phyloP scores from a whole-genome alignment of 495 filamentous ascomycete genomes.

The Lophiostoma macrostomum region DNA sequence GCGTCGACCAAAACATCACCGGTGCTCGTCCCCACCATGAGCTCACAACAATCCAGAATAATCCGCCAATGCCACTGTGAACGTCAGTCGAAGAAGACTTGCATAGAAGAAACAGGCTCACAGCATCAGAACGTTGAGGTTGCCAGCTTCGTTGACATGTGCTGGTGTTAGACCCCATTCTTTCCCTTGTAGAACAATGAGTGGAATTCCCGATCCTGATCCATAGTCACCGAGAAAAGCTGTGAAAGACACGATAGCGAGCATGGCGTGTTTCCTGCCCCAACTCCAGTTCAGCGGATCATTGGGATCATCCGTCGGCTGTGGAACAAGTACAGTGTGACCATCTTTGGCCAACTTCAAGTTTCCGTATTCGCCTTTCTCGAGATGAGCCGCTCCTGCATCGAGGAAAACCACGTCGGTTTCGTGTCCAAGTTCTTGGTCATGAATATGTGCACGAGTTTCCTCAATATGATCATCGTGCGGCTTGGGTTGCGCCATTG shows the following conservation, averaged over 20 bases:
- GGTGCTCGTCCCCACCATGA: conserved; percentile 61
- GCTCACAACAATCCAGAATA: conserved; percentile 54
- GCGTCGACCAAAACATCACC: conserved; percentile 56
- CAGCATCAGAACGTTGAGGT: conserved; percentile 31
- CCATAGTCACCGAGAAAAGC: conserved; percentile 60
- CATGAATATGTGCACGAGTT: conserved; percentile 18
- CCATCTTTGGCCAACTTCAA: conserved; percentile 35
- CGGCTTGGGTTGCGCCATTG: conserved; percentile 18
- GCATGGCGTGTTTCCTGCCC: conserved; percentile 50
- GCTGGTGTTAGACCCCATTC: conserved; percentile 27
- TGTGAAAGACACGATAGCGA: conserved; percentile 51
- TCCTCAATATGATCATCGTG: conserved; percentile 3
- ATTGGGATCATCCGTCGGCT: conserved; percentile 54
- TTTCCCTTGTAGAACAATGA: conserved; percentile 52
- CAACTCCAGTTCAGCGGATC: conserved; percentile 61
- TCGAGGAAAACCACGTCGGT: conserved; percentile 27
- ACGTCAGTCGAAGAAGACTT: not conserved
- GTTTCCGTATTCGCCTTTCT: conserved; percentile 29
- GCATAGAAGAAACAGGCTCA: not conserved
- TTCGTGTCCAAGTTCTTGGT: conserved; percentile 25
- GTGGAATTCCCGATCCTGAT: conserved; percentile 53
- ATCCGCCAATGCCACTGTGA: conserved; percentile 52
- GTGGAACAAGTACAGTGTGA: conserved; percentile 55
- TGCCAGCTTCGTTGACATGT: conserved; percentile 29
- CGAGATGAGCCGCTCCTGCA: conserved; percentile 27